Base-by-base conservation (phyloP, 768 basidiomycete genomes). In the Holtermanniella nyarrowii region DNA sequence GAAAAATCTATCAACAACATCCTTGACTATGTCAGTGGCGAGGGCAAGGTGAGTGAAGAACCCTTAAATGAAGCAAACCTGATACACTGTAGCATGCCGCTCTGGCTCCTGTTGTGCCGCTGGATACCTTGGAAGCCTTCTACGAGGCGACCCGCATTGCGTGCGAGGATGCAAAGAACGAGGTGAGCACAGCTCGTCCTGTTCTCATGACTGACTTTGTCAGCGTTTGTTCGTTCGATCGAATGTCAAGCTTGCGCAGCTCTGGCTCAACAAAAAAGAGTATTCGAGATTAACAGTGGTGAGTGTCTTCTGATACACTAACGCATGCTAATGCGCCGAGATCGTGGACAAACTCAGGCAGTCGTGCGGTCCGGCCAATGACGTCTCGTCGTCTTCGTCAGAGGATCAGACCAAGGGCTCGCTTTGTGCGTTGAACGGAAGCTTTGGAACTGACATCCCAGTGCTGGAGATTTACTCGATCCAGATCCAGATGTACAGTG, bases 401-500 rank as follows among this genome's bases (percentile, higher is more conserved):
- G 72, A 73, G 65, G 93, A 93, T 42, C 91, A 95, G 69, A 74
- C 74, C 18, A 83, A 86, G 46, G 91, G 91, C 12, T 95, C 93
- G 0, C 84, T 95, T 56, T 77, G 69, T 69, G 46, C 56, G 69
- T 58, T 18, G 26, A 21, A 40, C 42, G 45, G 39, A 26, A 2
- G 10, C 18, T 18, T 23, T 7, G 20, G 37, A 24, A n/a, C 42
- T 4, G 5, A 50, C 10, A 12, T 7, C 24, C 40, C 31, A 71
- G 69, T 97, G 10, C 79, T 97, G 23, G 95, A 99, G 73, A 89
- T 97, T 37, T 96, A 96, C 63, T 93, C 95, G 1, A 81, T 97
- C 40, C 95, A 99, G 71, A 99, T 99, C 52, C 91, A 97, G 69
- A 99, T 99, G 95, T 90, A 96, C 75, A 91, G 90, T 60, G 91